Conservation (phyloP, 2,329 filamentous ascomycete genomes). For the Aspergillus neoniger region DNA sequence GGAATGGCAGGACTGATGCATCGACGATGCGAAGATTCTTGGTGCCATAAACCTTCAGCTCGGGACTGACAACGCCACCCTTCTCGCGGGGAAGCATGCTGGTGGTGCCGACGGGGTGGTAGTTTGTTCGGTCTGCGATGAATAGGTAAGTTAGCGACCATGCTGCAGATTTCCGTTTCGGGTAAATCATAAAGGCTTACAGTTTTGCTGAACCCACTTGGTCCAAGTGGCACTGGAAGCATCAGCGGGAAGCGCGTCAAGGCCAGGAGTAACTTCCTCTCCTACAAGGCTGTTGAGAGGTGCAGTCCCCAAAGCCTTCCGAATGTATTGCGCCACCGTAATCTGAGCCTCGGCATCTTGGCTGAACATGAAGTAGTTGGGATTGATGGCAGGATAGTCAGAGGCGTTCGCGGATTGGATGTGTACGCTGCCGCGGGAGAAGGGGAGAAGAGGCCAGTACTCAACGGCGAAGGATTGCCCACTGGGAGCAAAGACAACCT, state of each 20-base stretch:
- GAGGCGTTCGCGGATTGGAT: conserved; percentile 20
- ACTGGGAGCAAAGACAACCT: conserved; percentile 27
- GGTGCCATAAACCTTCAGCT: conserved; percentile 11
- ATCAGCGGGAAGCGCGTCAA: conserved; percentile 21
- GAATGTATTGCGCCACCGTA: conserved; percentile 22
- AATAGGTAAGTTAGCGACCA: neutral
- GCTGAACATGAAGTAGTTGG: conserved; percentile 32
- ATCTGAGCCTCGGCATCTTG: conserved; percentile 24
- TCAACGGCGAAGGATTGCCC: conserved; percentile 18
- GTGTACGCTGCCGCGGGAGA: conserved; percentile 24
- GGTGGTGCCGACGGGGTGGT: conserved; percentile 12
- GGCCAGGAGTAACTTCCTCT: conserved; percentile 27
- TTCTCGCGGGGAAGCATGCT: conserved; percentile 11
- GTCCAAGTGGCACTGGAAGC: conserved; percentile 26
- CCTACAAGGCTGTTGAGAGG: conserved; percentile 19
- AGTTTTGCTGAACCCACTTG: conserved; percentile 27
- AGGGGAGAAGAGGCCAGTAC: conserved; percentile 32
- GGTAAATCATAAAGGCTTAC: conserved; percentile 13
- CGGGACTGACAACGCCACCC: conserved; percentile 6
- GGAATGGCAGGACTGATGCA: conserved; percentile 19
- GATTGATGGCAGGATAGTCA: conserved; percentile 27
- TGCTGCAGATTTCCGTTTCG: no score
- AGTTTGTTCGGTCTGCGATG: conserved; percentile 6
- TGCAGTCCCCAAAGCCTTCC: conserved; percentile 3
- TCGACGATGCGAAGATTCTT: conserved; percentile 18